Conservation (phyloP, 2,329 filamentous ascomycete genomes). For the Furcasterigmium furcatum region DNA sequence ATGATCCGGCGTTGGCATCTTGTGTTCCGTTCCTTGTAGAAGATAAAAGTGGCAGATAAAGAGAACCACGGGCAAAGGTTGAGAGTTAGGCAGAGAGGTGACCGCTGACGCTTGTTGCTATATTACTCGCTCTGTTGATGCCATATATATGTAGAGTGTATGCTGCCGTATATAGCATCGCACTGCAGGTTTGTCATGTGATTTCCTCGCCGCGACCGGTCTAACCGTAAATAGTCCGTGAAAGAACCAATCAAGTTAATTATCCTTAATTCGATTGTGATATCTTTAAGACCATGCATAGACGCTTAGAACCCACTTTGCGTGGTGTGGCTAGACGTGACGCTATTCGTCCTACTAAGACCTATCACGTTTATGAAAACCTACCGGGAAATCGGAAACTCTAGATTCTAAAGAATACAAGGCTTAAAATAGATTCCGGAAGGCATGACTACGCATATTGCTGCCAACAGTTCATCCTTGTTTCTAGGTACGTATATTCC, state of each 20-base stretch:
- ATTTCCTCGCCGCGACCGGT: not conserved
- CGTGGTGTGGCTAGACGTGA: constrained; percentile 1
- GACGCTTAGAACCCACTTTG: not conserved
- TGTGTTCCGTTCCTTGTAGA: not conserved
- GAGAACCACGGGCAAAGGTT: no score
- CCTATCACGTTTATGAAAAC: no score
- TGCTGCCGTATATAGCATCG: no score
- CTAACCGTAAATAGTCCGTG: not conserved
- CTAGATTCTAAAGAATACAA: not conserved
- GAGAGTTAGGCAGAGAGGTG: no score
- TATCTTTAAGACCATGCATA: not conserved
- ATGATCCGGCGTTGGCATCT: not conserved
- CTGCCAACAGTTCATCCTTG: not conserved
- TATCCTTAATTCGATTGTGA: not conserved
- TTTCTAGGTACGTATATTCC: not conserved
- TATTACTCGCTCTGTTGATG: no score
- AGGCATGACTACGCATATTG: no score
- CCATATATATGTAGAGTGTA: no score
- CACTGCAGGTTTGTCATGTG: not conserved
- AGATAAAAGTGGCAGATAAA: no score
- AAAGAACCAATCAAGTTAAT: not conserved
- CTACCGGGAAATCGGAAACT: no score
- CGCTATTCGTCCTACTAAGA: no score
- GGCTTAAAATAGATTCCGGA: not conserved
- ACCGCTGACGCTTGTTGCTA: no score